These are phyloP conservation scores for Thyridium curvatum DNA, from an alignment of 2,329 filamentous ascomycete species.

Conservation along the genomic window DNA sequence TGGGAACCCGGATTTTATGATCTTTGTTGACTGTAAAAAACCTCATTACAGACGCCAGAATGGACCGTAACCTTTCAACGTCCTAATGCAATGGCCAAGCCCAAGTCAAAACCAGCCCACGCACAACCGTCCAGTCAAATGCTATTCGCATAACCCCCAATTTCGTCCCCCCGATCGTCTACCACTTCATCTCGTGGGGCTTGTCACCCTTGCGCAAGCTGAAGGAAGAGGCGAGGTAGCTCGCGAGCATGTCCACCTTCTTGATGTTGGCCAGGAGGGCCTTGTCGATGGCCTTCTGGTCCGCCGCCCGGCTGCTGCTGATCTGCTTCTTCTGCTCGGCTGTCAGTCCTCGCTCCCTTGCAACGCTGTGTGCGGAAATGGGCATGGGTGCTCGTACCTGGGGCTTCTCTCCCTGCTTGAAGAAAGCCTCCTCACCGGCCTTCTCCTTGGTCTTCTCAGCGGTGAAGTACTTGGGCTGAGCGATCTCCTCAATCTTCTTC, in stretches of 20 bases:
- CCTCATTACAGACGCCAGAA: slow-evolving; percentile 62
- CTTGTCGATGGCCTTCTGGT: slow-evolving; percentile 99
- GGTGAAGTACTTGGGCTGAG: slow-evolving; percentile 85
- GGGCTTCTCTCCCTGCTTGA: slow-evolving; percentile 98
- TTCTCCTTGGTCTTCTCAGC: slow-evolving; percentile 94
- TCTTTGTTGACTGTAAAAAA: slow-evolving; percentile 52
- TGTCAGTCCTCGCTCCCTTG: slow-evolving; percentile 31
- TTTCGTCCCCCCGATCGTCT: slow-evolving; percentile 42
- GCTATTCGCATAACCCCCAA: slow-evolving; percentile 1
- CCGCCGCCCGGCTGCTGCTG: slow-evolving; percentile 81
- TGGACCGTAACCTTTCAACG: slow-evolving; percentile 58
- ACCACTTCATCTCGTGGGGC: slow-evolving; percentile 99
- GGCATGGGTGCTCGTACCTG: slow-evolving; percentile 57
- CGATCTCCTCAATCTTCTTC: slow-evolving; percentile 79
- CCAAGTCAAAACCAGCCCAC: slow-evolving; percentile 45
- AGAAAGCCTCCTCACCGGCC: slow-evolving; percentile 96
- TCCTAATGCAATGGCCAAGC: slow-evolving; percentile 61
- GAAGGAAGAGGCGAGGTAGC: slow-evolving; percentile 94
- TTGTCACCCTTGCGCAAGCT: slow-evolving; percentile 98
- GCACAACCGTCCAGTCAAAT: slow-evolving; percentile 27
- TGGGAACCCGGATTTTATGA: slow-evolving; percentile 26
- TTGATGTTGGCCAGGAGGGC: slow-evolving; percentile 91
- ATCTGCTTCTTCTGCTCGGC: slow-evolving; percentile 86
- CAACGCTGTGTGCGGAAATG: slow-evolving; percentile 7
- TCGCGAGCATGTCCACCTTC: slow-evolving; percentile 91